phyloP scores from a whole-genome alignment of 768 basidiomycete genomes.

The Hygrophoropsis aurantiaca region DNA sequence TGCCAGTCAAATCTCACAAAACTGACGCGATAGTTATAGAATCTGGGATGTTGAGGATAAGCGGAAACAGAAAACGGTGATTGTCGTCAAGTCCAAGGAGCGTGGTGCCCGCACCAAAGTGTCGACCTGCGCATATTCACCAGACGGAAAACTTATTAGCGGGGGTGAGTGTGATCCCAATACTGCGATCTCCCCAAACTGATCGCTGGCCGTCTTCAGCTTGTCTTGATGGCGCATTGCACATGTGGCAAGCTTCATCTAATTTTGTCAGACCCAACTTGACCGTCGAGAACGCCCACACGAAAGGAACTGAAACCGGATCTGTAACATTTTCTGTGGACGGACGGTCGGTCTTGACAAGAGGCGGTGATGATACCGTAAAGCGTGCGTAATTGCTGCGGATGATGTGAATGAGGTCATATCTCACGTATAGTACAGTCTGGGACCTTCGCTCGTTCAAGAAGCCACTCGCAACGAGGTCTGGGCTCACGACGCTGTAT shows the following conservation, averaged over 20 bases:
- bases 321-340: constrained; percentile 89
- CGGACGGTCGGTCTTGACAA: constrained; percentile 77
- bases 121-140: constrained; percentile 81
- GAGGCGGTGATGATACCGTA: constrained; percentile 88
- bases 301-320: constrained; percentile 83
- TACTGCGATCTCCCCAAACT: not conserved
- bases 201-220: constrained; percentile 43
- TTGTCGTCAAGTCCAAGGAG: constrained; percentile 96
- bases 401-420: not conserved
- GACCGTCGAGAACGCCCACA: constrained; percentile 84
- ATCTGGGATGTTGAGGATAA: constrained; percentile 95
- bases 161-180: constrained; percentile 59
- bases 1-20: not conserved
- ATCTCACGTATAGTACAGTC: constrained; percentile 46
- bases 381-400: constrained; percentile 67
- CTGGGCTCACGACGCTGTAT: constrained; percentile 74
- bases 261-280: constrained; percentile 93
- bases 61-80: constrained; percentile 92
- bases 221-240: constrained; percentile 88
- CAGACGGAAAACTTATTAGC: constrained; percentile 85
- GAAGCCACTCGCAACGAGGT: constrained; percentile 74
- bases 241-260: constrained; percentile 89
- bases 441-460: constrained; percentile 95
- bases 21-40: constrained; percentile 37
- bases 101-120: constrained; percentile 93